Percentiles rank a stretch among this genome's conserved stretches.
Conservation (phyloP, 1,284 basidiomycete genomes). For the Xanthoconium separans region DNA sequence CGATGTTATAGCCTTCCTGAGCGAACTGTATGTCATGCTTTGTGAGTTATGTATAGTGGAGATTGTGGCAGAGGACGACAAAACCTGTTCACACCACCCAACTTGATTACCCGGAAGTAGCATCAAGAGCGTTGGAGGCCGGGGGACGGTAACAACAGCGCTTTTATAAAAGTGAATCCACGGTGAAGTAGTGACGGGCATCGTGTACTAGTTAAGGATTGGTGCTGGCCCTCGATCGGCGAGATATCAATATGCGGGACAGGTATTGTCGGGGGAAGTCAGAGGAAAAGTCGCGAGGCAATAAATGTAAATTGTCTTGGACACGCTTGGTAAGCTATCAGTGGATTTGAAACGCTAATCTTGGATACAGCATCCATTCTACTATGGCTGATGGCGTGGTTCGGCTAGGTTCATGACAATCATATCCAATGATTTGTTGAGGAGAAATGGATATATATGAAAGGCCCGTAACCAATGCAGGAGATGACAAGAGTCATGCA, state of each 20-base stretch:
- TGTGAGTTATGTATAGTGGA: neutral
- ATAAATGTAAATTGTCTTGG: no score
- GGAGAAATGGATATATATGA: constrained; percentile 1
- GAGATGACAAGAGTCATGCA: constrained; percentile 13
- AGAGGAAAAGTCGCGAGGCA: no score
- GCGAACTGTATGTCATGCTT: constrained; percentile 32
- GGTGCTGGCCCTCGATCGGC: no score
- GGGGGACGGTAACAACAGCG: constrained; percentile 28
- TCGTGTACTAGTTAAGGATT: neutral
- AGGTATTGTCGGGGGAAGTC: no score
- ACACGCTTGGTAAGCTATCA: no score
- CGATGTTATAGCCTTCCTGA: constrained; percentile 44
- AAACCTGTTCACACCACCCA: constrained; percentile 42
- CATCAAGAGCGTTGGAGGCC: constrained; percentile 30
- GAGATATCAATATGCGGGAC: no score
- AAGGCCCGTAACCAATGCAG: neutral
- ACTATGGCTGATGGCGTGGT: constrained; percentile 8
- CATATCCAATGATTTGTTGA: constrained; percentile 1
- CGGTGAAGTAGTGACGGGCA: neutral
- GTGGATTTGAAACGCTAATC: no score
- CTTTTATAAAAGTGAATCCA: constrained; percentile 24
- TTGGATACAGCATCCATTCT: constrained; percentile 8
- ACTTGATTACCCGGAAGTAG: constrained; percentile 30
- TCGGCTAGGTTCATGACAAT: neutral
- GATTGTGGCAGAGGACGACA: neutral